These are phyloP conservation scores for Triangularia verruculosa DNA, from an alignment of 2,329 filamentous ascomycete genomes.

Conservation along the genomic window DNA sequence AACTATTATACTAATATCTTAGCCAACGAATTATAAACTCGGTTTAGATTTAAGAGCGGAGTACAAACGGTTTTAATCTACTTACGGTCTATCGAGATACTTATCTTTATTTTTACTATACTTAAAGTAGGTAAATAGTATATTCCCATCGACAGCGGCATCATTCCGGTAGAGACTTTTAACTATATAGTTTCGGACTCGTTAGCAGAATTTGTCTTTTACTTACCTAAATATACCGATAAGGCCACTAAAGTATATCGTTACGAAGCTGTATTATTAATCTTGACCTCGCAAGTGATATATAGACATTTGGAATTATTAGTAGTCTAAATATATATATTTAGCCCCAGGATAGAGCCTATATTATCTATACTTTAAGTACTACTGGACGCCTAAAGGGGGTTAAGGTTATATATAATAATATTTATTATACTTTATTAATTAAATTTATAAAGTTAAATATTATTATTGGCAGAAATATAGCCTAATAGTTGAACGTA, in stretches of 20 bases:
- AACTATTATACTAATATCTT: slow-evolving; percentile 42
- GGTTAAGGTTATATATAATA: no score
- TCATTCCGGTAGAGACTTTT: slow-evolving; percentile 48
- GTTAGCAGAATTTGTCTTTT: slow-evolving; percentile 44
- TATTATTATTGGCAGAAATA: no score
- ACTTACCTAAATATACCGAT: slow-evolving; percentile 33
- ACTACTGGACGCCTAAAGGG: no score
- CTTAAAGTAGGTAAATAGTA: slow-evolving; percentile 58
- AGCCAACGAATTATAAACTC: slow-evolving; percentile 36
- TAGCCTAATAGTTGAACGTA: no score
- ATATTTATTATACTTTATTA: no score
- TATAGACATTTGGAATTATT: slow-evolving; percentile 16
- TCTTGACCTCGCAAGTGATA: not conserved
- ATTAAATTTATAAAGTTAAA: no score
- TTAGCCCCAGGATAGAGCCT: no score
- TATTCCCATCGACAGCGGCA: slow-evolving; percentile 55
- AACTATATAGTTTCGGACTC: slow-evolving; percentile 49
- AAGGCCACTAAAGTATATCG: not conserved
- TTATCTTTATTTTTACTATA: slow-evolving; percentile 54
- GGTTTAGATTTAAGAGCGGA: slow-evolving; percentile 19
- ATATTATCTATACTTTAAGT: no score
- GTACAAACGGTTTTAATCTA: slow-evolving; percentile 54
- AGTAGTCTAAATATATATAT: slow-evolving; percentile 17
- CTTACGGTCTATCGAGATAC: slow-evolving; percentile 55
- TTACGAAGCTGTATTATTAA: not conserved